Evolutionary conservation across 2,329 filamentous ascomycete genomes (phyloP), one percentile per base, ranked within the genome.

Genomic region (Clonostachys sp.): DNA sequence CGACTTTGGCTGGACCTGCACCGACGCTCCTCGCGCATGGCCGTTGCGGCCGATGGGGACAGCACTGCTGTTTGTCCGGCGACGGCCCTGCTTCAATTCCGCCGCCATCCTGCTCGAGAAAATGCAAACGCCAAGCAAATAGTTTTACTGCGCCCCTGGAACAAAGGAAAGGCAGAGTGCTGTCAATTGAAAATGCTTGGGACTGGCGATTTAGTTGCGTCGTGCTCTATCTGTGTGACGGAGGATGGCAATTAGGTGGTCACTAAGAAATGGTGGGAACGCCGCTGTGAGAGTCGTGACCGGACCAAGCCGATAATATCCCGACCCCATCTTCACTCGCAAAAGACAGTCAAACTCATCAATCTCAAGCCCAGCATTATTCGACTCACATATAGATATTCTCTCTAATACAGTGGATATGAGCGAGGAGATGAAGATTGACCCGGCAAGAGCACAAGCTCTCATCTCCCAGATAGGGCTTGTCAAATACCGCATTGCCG

Each of bases 391-490:
- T 34, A 44, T 12, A 33, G 1, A 44, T 17, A 44, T 6, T 14
- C 16, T 44, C 12, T 44, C 5, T 30, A 9, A 42, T 44, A 44
- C 14, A 46, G 38, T n/a, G 58, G 53, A 57, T 44, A 79, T 78
- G 75, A 68, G 65, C 53, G 68, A 72, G 43, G 71, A 77, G 50
- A 87, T 87, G 81, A 80, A 80, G 57, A 70, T 86, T 53, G 75
- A 84, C 54, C 73, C 80, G 1, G 61, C 75, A 46, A 79, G 86
- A 64, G 83, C 84, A 41, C 74, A 78, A 50, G 72, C 74, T 48
- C 81, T 90, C 49, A 63, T 80, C 52, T 74, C 80, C 30, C 84
- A 87, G 60, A 71, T 90, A 51, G 68, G 75, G 55, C 65, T 73
- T 41, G 82, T 89, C 46, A 76, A 74, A 44, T 71, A 79, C 43